Evolutionary conservation across 1,284 basidiomycete species (phyloP).

Genomic region (Rhodotorula sp.): DNA sequence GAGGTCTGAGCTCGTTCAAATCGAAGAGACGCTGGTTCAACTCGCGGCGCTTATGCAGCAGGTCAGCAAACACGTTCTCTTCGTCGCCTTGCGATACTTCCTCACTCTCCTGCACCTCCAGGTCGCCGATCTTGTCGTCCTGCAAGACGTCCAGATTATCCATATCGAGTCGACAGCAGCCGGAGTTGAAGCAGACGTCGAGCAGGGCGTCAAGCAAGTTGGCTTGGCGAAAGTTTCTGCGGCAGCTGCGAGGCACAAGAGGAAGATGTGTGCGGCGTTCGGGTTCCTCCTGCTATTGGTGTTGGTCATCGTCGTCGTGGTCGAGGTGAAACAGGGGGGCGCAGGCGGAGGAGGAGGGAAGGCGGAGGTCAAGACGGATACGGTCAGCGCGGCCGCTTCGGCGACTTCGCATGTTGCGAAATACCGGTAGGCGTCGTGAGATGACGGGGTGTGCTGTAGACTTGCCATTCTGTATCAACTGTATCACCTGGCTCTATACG

Average conservation of each 20-base stretch:
- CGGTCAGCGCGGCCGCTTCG: neutral
- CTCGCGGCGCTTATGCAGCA: conserved; percentile 20
- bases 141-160: conserved; percentile 17
- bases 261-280: conserved; percentile 29
- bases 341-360: neutral
- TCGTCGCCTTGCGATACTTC: neutral
- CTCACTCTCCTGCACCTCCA: neutral
- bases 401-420: neutral
- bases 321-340: neutral
- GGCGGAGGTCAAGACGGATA: neutral
- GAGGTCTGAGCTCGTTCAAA: neutral
- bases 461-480: too few relatives aligned
- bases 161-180: conserved; percentile 7
- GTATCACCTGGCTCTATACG: too few relatives aligned
- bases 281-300: conserved; percentile 7
- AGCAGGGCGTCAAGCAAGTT: conserved; percentile 6
- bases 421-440: neutral
- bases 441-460: neutral
- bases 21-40: conserved; percentile 21
- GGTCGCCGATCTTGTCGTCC: conserved; percentile 29
- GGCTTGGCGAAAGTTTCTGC: conserved; percentile 11
- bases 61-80: neutral
- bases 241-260: conserved; percentile 23
- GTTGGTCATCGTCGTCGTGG: conserved; percentile 7
- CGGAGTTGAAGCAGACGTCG: conserved; percentile 7